Evolutionary conservation across 2,329 filamentous ascomycete genomes (phyloP).

Genomic region (Penicillium sp.): DNA sequence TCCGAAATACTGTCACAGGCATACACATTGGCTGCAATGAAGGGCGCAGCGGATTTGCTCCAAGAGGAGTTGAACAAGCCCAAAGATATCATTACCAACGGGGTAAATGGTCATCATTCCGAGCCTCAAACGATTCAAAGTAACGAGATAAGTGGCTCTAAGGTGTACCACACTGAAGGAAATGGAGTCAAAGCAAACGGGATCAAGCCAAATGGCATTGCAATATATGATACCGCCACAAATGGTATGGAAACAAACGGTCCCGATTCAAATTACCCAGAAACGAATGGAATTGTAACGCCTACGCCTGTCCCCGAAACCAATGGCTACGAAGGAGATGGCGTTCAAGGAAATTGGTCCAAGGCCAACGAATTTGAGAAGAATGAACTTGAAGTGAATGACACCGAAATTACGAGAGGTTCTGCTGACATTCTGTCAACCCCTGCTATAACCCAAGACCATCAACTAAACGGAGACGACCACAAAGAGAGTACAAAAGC

Average conservation of each 20-base stretch:
- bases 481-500: background rate
- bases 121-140: background rate
- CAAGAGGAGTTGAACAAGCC: background rate
- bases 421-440: background rate
- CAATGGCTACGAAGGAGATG: too few species aligned
- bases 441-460: background rate
- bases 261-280: too few species aligned
- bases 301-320: too few species aligned
- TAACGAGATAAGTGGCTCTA: background rate
- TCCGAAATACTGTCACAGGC: slow-evolving; percentile 22
- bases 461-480: background rate
- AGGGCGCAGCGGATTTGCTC: background rate
- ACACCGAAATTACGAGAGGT: background rate
- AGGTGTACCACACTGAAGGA: background rate
- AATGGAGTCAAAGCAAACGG: background rate
- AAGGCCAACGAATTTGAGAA: background rate
- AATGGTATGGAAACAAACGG: background rate
- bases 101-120: background rate
- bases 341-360: too few species aligned
- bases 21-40: slow-evolving; percentile 31
- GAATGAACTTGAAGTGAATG: background rate
- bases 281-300: too few species aligned
- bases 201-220: background rate
- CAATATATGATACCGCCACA: background rate
- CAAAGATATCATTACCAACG: background rate